Base-by-base conservation (phyloP, 345 rosid genomes). In the Noccaea caerulescens region DNA sequence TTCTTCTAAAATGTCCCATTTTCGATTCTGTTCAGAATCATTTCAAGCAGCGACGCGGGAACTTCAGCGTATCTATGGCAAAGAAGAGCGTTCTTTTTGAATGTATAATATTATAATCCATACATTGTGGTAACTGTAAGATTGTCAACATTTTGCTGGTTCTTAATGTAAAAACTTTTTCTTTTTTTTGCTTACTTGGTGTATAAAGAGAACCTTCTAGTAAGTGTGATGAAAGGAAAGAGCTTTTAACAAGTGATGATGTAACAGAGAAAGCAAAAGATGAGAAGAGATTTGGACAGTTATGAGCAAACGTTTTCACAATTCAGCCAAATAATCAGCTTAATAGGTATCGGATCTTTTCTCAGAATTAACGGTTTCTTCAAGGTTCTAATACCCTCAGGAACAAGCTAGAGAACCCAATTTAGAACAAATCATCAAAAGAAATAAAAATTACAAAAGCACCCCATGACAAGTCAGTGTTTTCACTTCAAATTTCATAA, bases 41-140 rank as follows among this genome's bases (percentile, higher is more conserved):
- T 92, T 82, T 76, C 92, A 82, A 82, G 97, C 93, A 1, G 97
- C 98, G 9, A 93, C 92, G n/a, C 80, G 90, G 1, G 97, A 90
- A 81, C 93, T 93, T 69, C 92, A 90, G 61, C 88, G 96, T 20
- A 88, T 90, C 30, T 90, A 90, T 69, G 93, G 96, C 51, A 88
- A 86, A 82, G 96, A 88, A 76, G 91, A 87, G 52, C 80, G 78
- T 55, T 76, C 82, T 58, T 63, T 84, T 23, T 85, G 70, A 78
- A 45, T 39, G 43, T 69, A 6, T 23, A 34, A 11, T 43, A 11
- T 25, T 23, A 16, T 42, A 34, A 27, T 27, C 2, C 2, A 27
- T 27, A 27, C 30, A 27, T 8, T 23, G 12, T n/a, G 64, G 58
- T 60, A 27, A 27, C 6, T 25, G 33, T 36, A 25, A 46, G 42